phyloP scores from a whole-genome alignment of 139 green algal species.

The Tetradesmus obliquus region DNA sequence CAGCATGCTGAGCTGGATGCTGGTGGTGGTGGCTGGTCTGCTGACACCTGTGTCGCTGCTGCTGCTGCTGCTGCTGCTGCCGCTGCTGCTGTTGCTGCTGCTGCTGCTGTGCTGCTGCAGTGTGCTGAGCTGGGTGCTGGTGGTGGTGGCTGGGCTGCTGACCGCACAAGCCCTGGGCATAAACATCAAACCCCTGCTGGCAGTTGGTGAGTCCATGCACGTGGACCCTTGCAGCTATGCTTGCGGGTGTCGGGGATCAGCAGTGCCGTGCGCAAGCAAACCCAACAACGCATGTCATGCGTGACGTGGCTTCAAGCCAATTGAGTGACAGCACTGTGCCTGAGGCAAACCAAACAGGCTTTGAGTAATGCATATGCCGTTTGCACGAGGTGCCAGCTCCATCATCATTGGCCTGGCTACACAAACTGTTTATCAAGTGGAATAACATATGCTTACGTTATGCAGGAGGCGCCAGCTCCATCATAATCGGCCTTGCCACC shows the following conservation, averaged over 20 bases:
- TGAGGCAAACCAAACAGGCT: too few species aligned
- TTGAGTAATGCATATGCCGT: not conserved
- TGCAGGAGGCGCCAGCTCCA: slow-evolving; percentile 15
- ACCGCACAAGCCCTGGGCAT: slow-evolving; percentile 4
- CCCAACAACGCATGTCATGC: too few species aligned
- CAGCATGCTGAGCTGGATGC: slow-evolving; percentile 23
- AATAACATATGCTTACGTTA: not conserved
- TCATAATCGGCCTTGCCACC: slow-evolving; percentile 33
- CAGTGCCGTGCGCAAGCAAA: too few species aligned
- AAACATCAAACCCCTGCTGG: slow-evolving; percentile 37
- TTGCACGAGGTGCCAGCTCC: not conserved
- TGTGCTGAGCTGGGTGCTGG: slow-evolving; percentile 29
- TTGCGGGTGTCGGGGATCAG: too few species aligned
- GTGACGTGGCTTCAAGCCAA: too few species aligned
- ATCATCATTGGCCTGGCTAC: too few species aligned
- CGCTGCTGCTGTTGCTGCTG: not conserved
- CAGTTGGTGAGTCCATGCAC: not conserved
- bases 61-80: not conserved
- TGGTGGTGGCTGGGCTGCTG: not conserved
- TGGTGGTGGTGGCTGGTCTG: not conserved
- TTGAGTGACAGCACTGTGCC: not conserved
- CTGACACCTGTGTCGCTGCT: not conserved
- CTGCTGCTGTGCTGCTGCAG: slow-evolving; percentile 1
- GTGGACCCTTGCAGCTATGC: too few species aligned
- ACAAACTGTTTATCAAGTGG: not conserved